These are phyloP conservation scores for Lentinula novae-zelandiae DNA, from an alignment of 1,284 basidiomycete species.

Conservation along the genomic window DNA sequence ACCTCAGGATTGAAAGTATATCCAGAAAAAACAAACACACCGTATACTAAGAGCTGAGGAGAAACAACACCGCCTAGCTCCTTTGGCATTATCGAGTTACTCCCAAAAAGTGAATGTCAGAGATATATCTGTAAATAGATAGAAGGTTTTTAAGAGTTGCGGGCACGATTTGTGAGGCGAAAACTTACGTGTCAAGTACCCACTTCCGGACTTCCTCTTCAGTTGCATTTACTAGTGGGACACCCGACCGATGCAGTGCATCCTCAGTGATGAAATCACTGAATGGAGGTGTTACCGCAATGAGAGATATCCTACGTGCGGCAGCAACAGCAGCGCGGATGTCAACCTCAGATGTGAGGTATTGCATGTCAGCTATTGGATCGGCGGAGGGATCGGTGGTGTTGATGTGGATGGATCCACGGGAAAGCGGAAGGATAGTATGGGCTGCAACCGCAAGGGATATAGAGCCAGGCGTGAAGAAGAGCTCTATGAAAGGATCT, in stretches of 20 bases:
- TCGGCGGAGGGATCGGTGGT: conserved; percentile 14
- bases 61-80: conserved; percentile 10
- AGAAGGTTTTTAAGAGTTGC: no score
- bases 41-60: conserved; percentile 10
- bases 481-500: conserved; percentile 16
- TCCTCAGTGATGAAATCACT: conserved; percentile 13
- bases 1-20: background rate
- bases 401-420: conserved; percentile 16
- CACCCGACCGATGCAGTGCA: conserved; percentile 11
- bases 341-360: conserved; percentile 14
- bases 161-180: background rate
- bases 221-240: conserved; percentile 12
- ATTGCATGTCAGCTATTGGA: conserved; percentile 12
- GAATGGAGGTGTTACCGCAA: conserved; percentile 15
- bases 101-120: conserved; percentile 11
- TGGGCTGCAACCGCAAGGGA: conserved; percentile 12
- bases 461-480: conserved; percentile 6
- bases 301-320: conserved; percentile 12
- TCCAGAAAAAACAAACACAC: background rate
- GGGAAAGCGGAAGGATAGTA: conserved; percentile 12
- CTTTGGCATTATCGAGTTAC: conserved; percentile 7
- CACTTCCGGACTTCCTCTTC: conserved; percentile 16
- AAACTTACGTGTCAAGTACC: conserved; percentile 12
- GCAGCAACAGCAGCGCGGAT: conserved; percentile 11
- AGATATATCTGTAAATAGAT: conserved; percentile 5